Percentiles rank a stretch among this genome's conserved stretches.
These are phyloP conservation scores for Epichloe brachyelytri DNA, from an alignment of 2,329 filamentous ascomycete species.

Conservation along the genomic window DNA sequence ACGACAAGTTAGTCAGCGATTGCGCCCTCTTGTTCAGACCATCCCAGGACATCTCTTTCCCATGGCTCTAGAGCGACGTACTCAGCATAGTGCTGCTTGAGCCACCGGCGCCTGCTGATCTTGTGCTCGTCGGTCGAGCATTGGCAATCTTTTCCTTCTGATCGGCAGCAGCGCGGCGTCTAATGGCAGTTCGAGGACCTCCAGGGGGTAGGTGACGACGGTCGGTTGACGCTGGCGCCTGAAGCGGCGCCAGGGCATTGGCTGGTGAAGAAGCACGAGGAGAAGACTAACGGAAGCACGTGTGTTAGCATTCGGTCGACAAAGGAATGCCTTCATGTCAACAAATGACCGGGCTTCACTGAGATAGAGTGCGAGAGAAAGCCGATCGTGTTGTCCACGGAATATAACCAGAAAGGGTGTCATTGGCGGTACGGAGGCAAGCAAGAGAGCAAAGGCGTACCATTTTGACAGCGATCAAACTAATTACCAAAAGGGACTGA, in stretches of 20 bases:
- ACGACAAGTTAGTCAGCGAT: conserved; percentile 8
- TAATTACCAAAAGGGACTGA: conserved; percentile 10
- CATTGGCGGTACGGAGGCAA: neutral
- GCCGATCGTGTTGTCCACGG: neutral
- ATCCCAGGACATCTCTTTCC: too few relatives aligned
- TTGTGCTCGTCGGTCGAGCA: conserved; percentile 80
- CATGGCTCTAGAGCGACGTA: conserved; percentile 44
- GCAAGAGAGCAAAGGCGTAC: conserved; percentile 13
- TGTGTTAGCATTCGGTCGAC: neutral
- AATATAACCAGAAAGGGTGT: neutral
- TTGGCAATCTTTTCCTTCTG: conserved; percentile 96
- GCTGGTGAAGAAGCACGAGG: conserved; percentile 47
- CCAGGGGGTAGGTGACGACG: conserved; percentile 84
- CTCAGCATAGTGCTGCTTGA: conserved; percentile 98
- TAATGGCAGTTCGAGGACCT: conserved; percentile 88
- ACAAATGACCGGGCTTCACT: neutral
- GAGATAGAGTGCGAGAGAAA: neutral
- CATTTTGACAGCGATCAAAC: conserved; percentile 15
- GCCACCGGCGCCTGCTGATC: conserved; percentile 85
- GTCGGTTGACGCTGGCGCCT: conserved; percentile 60
- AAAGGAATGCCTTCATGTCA: too few relatives aligned
- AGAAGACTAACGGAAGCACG: conserved; percentile 32
- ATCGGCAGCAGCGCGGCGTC: conserved; percentile 88
- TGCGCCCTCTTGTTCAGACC: neutral
- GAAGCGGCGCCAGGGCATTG: conserved; percentile 43